Evolutionary conservation across 2,329 filamentous ascomycete genomes (phyloP), one percentile per base, ranked within the genome.

Genomic region (Diplodia scrobiculata): DNA sequence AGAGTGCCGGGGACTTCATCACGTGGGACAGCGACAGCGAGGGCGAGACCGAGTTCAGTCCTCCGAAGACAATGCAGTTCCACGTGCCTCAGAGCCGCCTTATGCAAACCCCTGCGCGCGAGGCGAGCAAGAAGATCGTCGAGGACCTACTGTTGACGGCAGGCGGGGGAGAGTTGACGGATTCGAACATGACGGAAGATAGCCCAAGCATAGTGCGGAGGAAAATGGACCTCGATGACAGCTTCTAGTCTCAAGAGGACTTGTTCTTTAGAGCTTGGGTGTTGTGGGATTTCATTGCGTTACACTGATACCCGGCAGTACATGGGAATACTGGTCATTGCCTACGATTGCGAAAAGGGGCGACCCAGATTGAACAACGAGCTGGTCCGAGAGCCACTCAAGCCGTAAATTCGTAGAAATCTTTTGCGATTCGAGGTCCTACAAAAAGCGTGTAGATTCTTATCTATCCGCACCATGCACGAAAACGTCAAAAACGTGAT

Each of bases 41-140:
- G 55, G 79, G 80, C 45, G 83, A 83, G 32, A 60, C 64, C 25
- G 48, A 63, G 11, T 89, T 92, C 78, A 97, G 91, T 73, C 95
- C 95, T 32, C 95, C 95, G 0, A 98, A 98, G 82, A 95, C 91
- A 11, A 93, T 96, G 68, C 90, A 93, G 73, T 96, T 96, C 76
- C 89, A 90, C 52, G 79, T 96, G 55, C 90, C 90, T 60, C 89
- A 89, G 63, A 90, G 88, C 48, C 88, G 90, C 73, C 79, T 96
- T 25, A 77, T 94, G 75, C 91, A 93, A 76, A 96, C 91, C 58
- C 91, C 91, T 68, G 89, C 91, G 34, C 86, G 89, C 65, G 91
- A 95, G 77, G 91, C 91, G 3, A 93, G 90, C 72, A 89, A 85
- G 75, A 85, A 87, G 66, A 94, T 96, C 67, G 91, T 96, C 0